Evolutionary conservation across 805 yeast genomes (phyloP).

Genomic region (Saturnispora saitoi): DNA sequence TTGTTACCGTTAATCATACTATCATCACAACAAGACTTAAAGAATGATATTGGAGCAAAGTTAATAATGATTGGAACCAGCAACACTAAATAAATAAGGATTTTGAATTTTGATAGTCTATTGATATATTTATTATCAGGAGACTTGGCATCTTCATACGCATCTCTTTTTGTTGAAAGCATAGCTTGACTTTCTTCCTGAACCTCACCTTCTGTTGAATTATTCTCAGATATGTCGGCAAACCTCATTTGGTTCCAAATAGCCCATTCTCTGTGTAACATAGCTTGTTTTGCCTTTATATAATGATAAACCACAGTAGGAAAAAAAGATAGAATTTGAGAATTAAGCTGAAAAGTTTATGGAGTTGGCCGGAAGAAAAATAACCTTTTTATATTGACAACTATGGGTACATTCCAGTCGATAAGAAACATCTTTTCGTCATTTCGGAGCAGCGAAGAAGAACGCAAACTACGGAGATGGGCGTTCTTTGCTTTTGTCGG

Average conservation of each 20-base stretch:
- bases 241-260: constrained; percentile 26
- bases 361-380: background rate
- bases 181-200: background rate
- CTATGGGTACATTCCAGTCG: constrained; percentile 55
- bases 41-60: background rate
- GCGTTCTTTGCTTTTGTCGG: constrained; percentile 77
- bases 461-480: constrained; percentile 60
- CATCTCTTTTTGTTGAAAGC: background rate
- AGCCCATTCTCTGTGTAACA: constrained; percentile 28
- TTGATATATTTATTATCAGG: background rate
- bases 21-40: background rate
- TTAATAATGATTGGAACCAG: background rate
- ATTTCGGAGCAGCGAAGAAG: constrained; percentile 81
- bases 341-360: background rate
- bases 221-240: background rate
- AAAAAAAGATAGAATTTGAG: background rate
- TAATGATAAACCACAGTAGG: background rate
- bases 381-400: background rate
- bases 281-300: background rate
- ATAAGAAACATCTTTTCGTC: constrained; percentile 72
- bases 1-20: background rate
- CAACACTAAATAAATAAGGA: background rate
- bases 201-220: background rate
- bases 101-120: background rate
- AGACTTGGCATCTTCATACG: background rate